Evolutionary conservation across 2,329 filamentous ascomycete genomes (phyloP), one percentile per base, ranked within the genome.

Genomic region (Fusarium temperatum): DNA sequence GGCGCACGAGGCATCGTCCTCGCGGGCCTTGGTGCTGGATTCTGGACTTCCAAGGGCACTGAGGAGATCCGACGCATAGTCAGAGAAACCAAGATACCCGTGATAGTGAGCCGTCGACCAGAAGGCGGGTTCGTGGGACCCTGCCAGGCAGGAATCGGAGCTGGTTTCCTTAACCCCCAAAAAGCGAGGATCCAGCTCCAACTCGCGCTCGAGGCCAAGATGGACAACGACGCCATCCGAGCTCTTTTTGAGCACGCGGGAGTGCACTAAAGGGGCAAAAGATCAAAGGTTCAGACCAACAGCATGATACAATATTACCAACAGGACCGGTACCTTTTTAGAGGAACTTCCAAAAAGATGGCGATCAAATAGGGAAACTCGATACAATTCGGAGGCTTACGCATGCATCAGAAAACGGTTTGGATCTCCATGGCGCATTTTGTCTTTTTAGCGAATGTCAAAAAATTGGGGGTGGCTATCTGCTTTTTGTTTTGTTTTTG

Each of bases 1-100:
- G 88, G 88, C 5, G 87, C 88, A 0, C 78, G 85, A 68, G 89
- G 89, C 3, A 82, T 91, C 15, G 87, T 90, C 4, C 86, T 87
- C 28, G 88, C 88, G 0, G 88, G 88, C 12, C 83, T 88, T 41
- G 89, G 88, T 4, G 87, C 87, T 6, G 89, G 88, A 11, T 85
- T 86, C 3, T 85, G 87, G 80, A 84, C 83, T 8, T 78, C 79
- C 0, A 75, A 75, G 4, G 86, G 84, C 22, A 72, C 75, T 8
- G 69, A 79, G 24, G 85, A 83, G 28, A 83, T 88, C 15, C 79
- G 85, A 57, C 79, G 81, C 11, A 76, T 88, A 12, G 83, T 85
- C 58, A 83, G 84, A 68, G 83, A 83, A 22, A 85, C 85, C 20
- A 81, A 82, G 14, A 85, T 81, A 15, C 85, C 87, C 9, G 84